A percentile compares a stretch with the other conserved stretches of the same genome.
Conservation (phyloP, 2,329 filamentous ascomycete species). For the Pseudophaeomoniella oleicola region DNA sequence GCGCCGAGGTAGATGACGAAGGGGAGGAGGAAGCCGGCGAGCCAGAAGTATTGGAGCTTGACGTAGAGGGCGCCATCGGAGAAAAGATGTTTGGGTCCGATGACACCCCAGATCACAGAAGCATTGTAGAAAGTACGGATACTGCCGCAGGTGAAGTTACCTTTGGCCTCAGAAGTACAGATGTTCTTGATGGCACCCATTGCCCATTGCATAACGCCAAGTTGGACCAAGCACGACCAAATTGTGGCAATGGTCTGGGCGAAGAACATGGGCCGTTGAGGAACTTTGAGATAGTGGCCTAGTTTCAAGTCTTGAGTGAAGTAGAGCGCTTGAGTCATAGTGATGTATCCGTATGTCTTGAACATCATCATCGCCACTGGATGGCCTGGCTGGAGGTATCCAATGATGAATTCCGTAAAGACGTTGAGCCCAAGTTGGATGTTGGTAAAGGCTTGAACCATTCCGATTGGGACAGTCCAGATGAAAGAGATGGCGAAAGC, state of each 20-base stretch:
- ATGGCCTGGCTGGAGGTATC: constrained; percentile 30
- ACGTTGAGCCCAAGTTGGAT: constrained; percentile 36
- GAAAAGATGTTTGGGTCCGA: constrained; percentile 58
- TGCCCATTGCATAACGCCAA: constrained; percentile 30
- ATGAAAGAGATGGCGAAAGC: constrained; percentile 29
- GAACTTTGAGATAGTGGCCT: constrained; percentile 42
- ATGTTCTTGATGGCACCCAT: constrained; percentile 45
- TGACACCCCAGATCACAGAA: constrained; percentile 59
- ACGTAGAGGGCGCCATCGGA: constrained; percentile 47
- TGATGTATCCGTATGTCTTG: constrained; percentile 28
- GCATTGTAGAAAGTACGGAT: constrained; percentile 52
- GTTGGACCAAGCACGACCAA: constrained; percentile 35
- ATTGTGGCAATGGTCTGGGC: constrained; percentile 36
- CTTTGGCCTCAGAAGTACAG: constrained; percentile 44
- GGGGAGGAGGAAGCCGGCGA: constrained; percentile 49
- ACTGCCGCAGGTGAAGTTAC: constrained; percentile 45
- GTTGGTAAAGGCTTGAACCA: constrained; percentile 34
- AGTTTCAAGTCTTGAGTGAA: constrained; percentile 23
- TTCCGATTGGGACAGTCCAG: constrained; percentile 33
- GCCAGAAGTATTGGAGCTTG: constrained; percentile 55
- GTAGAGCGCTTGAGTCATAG: constrained; percentile 33
- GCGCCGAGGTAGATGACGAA: constrained; percentile 48
- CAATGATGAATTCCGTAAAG: constrained; percentile 33
- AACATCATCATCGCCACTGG: constrained; percentile 36
- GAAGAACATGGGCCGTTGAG: constrained; percentile 36